Evolutionary conservation across 192 early-diverging fungal genomes (phyloP).

Genomic region (Chytriomyces hyalinus): DNA sequence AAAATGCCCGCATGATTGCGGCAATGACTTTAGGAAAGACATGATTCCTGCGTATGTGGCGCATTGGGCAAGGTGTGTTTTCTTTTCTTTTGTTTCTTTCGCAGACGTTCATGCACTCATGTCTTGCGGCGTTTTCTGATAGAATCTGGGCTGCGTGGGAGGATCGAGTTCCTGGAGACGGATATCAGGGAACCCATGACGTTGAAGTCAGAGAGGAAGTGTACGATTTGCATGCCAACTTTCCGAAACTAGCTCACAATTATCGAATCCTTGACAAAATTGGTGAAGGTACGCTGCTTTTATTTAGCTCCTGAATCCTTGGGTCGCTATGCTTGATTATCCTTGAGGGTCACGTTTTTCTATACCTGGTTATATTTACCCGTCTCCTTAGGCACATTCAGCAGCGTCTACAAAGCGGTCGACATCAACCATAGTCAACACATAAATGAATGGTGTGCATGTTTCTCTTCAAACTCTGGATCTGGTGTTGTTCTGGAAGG

Average conservation of each 20-base stretch:
- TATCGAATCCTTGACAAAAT: constrained; percentile 79
- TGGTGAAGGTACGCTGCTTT: constrained; percentile 63
- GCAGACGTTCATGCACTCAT: not conserved
- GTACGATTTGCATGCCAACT: constrained; percentile 61
- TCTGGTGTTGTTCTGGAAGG: not conserved
- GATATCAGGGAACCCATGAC: not conserved
- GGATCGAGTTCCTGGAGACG: not conserved
- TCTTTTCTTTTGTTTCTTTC: not conserved
- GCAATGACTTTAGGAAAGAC: not conserved
- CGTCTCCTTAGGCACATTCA: constrained; percentile 75
- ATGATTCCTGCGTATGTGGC: not conserved
- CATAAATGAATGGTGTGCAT: constrained; percentile 69
- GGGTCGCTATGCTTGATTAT: too few relatives aligned
- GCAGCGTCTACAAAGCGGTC: constrained; percentile 88
- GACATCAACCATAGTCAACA: constrained; percentile 75
- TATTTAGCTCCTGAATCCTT: too few relatives aligned
- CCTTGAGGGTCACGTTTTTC: too few relatives aligned
- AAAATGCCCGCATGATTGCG: not conserved
- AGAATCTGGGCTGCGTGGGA: constrained; percentile 20
- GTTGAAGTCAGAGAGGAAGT: constrained; percentile 59
- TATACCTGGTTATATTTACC: too few relatives aligned
- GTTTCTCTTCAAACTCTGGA: not conserved
- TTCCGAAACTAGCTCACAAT: constrained; percentile 60
- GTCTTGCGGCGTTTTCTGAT: not conserved
- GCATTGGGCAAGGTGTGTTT: not conserved